Percentiles rank a stretch among this genome's conserved stretches.
These are phyloP conservation scores for Sporothrix protearum DNA, from an alignment of 2,329 filamentous ascomycete genomes.

Conservation along the genomic window DNA sequence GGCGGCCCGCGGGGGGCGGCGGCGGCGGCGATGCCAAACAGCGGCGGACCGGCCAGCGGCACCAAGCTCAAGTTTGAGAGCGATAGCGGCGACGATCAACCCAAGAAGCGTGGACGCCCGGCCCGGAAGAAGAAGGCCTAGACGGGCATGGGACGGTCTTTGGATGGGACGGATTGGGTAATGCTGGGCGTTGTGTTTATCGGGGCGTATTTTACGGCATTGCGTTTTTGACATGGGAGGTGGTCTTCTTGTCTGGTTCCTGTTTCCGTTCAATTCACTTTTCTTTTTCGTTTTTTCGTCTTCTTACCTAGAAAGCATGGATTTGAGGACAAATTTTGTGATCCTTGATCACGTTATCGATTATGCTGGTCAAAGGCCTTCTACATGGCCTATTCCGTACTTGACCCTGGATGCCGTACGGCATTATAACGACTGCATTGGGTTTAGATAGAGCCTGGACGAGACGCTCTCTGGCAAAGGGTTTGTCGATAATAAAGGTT, in stretches of 20 bases:
- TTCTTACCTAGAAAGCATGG: neutral
- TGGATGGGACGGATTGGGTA: neutral
- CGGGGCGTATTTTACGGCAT: constrained; percentile 3
- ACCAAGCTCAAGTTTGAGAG: constrained; percentile 27
- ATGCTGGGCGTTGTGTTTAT: neutral
- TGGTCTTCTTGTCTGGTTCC: too few species aligned
- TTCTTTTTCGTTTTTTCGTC: neutral
- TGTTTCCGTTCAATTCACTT: neutral
- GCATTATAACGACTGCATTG: neutral
- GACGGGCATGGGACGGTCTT: constrained; percentile 28
- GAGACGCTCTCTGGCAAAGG: neutral
- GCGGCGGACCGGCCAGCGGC: constrained; percentile 12
- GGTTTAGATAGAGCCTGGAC: neutral
- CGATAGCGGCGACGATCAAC: constrained; percentile 39
- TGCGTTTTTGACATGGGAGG: neutral
- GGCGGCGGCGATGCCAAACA: constrained; percentile 20
- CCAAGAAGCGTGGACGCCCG: constrained; percentile 32
- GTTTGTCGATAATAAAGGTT: neutral
- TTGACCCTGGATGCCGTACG: too few species aligned
- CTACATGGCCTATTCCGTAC: neutral
- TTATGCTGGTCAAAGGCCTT: neutral
- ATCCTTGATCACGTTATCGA: neutral
- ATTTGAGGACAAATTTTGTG: neutral
- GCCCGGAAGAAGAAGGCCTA: constrained; percentile 49
- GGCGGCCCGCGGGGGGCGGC: constrained; percentile 51